Conservation (phyloP, 2,329 filamentous ascomycete species). For the Stachybotrys echinatus region DNA sequence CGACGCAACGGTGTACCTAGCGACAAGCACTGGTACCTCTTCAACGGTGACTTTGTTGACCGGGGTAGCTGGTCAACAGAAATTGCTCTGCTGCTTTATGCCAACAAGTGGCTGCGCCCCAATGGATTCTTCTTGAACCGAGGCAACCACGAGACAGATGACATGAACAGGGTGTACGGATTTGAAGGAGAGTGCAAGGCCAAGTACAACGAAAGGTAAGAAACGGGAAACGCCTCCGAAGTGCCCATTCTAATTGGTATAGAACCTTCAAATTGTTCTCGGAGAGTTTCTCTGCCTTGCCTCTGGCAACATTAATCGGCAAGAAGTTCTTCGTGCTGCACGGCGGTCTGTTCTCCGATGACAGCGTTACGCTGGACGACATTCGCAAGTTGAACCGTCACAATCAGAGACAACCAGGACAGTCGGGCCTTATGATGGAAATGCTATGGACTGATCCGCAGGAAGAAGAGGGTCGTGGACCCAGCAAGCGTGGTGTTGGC, state of each 20-base stretch:
- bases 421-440: conserved; percentile 98
- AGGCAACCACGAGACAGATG: conserved; percentile 97
- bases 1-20: conserved; percentile 78
- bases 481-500: conserved; percentile 94
- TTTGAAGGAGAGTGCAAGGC: conserved; percentile 98
- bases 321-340: conserved; percentile 89
- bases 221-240: not conserved
- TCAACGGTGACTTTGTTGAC: conserved; percentile 98
- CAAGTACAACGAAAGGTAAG: conserved; percentile 83
- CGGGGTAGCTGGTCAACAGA: conserved; percentile 98
- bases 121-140: conserved; percentile 90
- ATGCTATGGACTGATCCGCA: conserved; percentile 99
- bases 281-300: conserved; percentile 92
- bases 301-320: conserved; percentile 86
- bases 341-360: conserved; percentile 92
- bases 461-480: conserved; percentile 75
- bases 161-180: conserved; percentile 98
- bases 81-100: conserved; percentile 87
- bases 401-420: conserved; percentile 85
- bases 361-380: conserved; percentile 86
- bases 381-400: conserved; percentile 90
- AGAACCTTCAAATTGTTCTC: conserved; percentile 95
- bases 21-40: conserved; percentile 88
- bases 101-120: conserved; percentile 93
- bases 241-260: conserved; percentile 4